Base-by-base conservation (phyloP, 2,329 filamentous ascomycete species). In the Waltergamsia citrina region DNA sequence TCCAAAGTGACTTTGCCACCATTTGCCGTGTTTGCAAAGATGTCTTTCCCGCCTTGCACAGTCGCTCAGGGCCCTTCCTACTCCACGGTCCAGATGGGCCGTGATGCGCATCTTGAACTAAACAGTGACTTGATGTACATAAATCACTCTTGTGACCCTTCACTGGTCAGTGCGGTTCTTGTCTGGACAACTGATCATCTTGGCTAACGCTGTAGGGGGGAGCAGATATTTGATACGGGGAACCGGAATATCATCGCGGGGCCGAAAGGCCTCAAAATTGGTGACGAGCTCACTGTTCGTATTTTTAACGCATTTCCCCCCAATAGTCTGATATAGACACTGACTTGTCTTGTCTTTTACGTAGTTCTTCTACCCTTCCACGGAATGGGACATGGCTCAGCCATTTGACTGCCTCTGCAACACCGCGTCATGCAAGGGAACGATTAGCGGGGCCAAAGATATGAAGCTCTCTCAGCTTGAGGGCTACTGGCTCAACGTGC, bases 371-470 rank as follows among this genome's bases (percentile, higher is more conserved):
- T 85, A 85, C 46, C 79, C 81, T 4, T 82, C 76, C 35, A 84
- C 79, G 2, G 81, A 85, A 56, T 85, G 78, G 78, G 48, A 65
- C 47, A 84, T 85, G 80, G 74, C 74, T 21, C 80, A 85, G 60
- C 68, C 77, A 4, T 85, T 85, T 50, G 58, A 70, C 39, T 85
- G 81, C 51, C 60, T 70, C 38, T 85, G 81, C 51, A 64, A 66
- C 40, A 64, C 63, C 5, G 43, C 60, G 1, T 58, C 60, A 15
- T 85, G 81, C 57, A 65, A 67, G 34, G 78, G 78, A 12, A 63
- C 54, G 41, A 81, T 85, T 41, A 54, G 59, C 28, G 81, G 81
- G 12, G 81, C 81, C 10, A 67, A 62, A 45, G 65, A 74, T 46
- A 78, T 84, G 71, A 47, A 57, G 5, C 43, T 52, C 10, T 53